These are phyloP conservation scores for Pseudisothecium myosuroides DNA, from an alignment of 225 moss, liverwort and hornwort species.

Conservation along the genomic window DNA sequence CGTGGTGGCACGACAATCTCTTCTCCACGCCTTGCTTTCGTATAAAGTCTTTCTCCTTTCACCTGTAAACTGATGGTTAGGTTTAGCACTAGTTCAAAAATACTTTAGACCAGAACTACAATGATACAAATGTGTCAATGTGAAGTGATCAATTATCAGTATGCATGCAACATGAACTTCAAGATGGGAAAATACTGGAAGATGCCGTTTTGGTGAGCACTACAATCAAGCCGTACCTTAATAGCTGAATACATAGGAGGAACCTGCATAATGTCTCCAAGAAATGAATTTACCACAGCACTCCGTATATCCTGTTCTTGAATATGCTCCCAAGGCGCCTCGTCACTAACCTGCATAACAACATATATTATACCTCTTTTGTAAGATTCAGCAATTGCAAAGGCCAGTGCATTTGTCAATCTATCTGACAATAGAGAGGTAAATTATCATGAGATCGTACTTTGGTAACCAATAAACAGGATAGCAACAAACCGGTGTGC, in stretches of 20 bases:
- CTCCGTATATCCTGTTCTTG: slow-evolving; percentile 31
- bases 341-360: slow-evolving; percentile 53
- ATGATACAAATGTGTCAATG: neutral
- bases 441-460: neutral
- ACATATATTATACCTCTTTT: neutral
- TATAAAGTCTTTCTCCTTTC: slow-evolving; percentile 79
- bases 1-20: slow-evolving; percentile 58
- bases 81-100: neutral
- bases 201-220: neutral
- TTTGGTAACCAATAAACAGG: neutral
- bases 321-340: slow-evolving; percentile 82
- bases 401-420: neutral
- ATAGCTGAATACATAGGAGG: slow-evolving; percentile 60
- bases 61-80: slow-evolving; percentile 23
- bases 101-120: neutral
- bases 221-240: slow-evolving; percentile 22
- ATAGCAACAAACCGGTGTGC: slow-evolving; percentile 61
- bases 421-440: neutral
- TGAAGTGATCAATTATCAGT: neutral
- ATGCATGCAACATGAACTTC: neutral
- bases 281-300: slow-evolving; percentile 21
- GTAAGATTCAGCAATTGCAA: neutral
- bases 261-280: slow-evolving; percentile 49
- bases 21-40: slow-evolving; percentile 91
- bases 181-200: neutral